These are phyloP conservation scores for Termitomyces sp. DNA, from an alignment of 768 basidiomycete species.

Conservation along the genomic window DNA sequence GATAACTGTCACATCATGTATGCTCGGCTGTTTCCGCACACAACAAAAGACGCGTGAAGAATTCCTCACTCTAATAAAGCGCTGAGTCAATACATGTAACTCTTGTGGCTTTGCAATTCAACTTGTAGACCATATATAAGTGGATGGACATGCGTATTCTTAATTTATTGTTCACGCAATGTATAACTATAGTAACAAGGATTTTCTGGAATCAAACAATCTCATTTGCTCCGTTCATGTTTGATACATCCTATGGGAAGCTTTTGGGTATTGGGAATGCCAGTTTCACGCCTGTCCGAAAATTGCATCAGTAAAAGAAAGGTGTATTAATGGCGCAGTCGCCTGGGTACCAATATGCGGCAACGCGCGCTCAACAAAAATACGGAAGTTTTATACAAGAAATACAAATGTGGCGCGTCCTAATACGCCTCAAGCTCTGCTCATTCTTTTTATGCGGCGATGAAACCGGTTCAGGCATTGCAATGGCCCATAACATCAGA, in stretches of 20 bases:
- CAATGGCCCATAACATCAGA: background rate
- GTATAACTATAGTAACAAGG: background rate
- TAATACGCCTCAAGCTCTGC: too few species aligned
- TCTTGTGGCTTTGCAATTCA: constrained; percentile 11
- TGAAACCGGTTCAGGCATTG: background rate
- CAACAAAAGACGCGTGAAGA: constrained; percentile 98
- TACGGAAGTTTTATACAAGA: background rate
- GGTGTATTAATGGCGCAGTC: background rate
- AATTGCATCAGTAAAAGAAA: background rate
- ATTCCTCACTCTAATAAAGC: constrained; percentile 82
- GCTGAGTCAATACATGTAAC: constrained; percentile 5
- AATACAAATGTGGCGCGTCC: background rate
- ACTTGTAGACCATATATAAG: constrained; percentile 12
- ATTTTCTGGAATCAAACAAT: background rate
- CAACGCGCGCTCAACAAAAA: background rate
- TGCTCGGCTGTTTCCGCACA: constrained; percentile 98
- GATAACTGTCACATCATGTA: constrained; percentile 92
- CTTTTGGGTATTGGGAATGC: too few species aligned
- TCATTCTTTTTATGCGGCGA: background rate
- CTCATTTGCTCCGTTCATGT: background rate
- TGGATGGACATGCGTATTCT: constrained; percentile 14
- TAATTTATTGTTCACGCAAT: background rate
- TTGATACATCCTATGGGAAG: background rate
- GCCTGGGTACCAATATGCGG: background rate
- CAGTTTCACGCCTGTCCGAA: too few species aligned